These are phyloP conservation scores for Tolypocladium tropicale DNA, from an alignment of 2,329 filamentous ascomycete species.

Conservation along the genomic window DNA sequence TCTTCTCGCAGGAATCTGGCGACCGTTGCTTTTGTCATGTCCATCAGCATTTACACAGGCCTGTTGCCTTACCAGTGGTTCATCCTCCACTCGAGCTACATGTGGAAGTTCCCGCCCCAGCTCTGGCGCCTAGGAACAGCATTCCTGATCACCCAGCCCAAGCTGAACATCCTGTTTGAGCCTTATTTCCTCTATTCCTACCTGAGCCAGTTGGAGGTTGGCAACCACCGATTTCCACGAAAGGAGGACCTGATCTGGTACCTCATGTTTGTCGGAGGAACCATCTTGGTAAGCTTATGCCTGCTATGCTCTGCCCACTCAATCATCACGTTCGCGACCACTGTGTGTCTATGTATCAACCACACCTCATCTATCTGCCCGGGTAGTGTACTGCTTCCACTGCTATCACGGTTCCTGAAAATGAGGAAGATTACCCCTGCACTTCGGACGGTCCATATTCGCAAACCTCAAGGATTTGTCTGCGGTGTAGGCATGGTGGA, in stretches of 20 bases:
- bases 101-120: slow-evolving; percentile 41
- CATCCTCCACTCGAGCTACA: slow-evolving; percentile 37
- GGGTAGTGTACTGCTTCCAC: slow-evolving; percentile 55
- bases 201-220: slow-evolving; percentile 60
- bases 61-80: slow-evolving; percentile 40
- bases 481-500: slow-evolving; percentile 67
- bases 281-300: slow-evolving; percentile 64
- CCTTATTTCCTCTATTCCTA: slow-evolving; percentile 71
- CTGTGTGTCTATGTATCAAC: slow-evolving; percentile 9
- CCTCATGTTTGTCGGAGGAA: slow-evolving; percentile 57
- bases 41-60: slow-evolving; percentile 45
- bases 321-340: slow-evolving; percentile 9
- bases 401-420: slow-evolving; percentile 78
- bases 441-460: slow-evolving; percentile 53
- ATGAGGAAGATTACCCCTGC: slow-evolving; percentile 71
- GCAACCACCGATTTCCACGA: slow-evolving; percentile 59
- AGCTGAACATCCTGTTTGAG: slow-evolving; percentile 53
- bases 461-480: slow-evolving; percentile 50
- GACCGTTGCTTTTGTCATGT: slow-evolving; percentile 50
- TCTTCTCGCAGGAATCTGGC: slow-evolving; percentile 51
- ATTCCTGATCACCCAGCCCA: slow-evolving; percentile 28
- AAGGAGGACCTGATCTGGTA: slow-evolving; percentile 78
- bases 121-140: slow-evolving; percentile 31
- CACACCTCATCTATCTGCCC: slow-evolving; percentile 63
- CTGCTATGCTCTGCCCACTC: slow-evolving; percentile 4